Base-by-base conservation (phyloP, 345 rosid species). In the Linum usitatissimum region DNA sequence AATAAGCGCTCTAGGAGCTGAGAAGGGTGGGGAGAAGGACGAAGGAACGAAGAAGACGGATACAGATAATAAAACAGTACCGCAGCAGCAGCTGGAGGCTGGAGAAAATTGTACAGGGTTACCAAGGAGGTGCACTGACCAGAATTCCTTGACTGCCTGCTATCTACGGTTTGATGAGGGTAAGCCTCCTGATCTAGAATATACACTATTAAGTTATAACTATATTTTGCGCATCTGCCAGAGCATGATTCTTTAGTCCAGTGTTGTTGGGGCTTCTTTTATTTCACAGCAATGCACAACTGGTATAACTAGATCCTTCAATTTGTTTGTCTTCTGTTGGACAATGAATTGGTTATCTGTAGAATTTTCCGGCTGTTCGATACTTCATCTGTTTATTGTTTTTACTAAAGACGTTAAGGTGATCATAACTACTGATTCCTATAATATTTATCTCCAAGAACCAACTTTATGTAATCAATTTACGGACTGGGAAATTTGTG, bases 91-190 rank as follows among this genome's bases (percentile, higher is more conserved):
- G 63, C 14, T 70, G 5, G 73, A 9, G 53, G 68, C 8, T 66
- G 42, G 0, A 20, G 83, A 75, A 63, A 86, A 73, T 31, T 91
- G 96, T 73, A 64, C 55, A 14, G 86, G 83, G 53, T 56, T 72
- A 13, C 63, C 58, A 66, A 70, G 71, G 28, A 30, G 57, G n/a
- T 91, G 97, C 66, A 54, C 18, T 1, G 77, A 73, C 63, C 64
- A 6, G 51, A 60, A 57, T 9, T 61, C 67, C 1, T 63, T 84
- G 68, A 67, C 71, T 61, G 93, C 90, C 30, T 90, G 97, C 77
- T 70, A 84, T 71, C 73, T 68, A 70, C 64, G 66, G 54, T 75
- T 64, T 61, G 77, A 74, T 6, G 59, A 53, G 48, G 96, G 91
- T 88, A 83, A 66, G 17, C 20, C 5, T 45, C 51, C 51, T 10